Evolutionary conservation across 164 flowering plant species (phyloP).

Genomic region (Umbellularia californica): DNA sequence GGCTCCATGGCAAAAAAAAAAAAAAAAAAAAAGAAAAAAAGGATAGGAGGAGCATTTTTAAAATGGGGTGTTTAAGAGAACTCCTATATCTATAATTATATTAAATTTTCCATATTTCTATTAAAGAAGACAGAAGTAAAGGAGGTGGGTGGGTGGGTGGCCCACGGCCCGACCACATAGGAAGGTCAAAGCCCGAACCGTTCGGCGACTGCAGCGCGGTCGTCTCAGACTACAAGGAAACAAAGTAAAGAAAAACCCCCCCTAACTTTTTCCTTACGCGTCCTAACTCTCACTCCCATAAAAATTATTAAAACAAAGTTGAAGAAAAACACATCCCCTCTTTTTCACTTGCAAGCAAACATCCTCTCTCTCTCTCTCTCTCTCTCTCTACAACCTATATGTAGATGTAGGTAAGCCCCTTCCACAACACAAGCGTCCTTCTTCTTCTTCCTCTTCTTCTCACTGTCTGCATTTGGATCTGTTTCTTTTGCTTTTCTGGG

Average conservation of each 20-base stretch:
- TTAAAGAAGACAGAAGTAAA: too few relatives aligned
- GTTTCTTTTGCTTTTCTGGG: not conserved
- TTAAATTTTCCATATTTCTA: too few relatives aligned
- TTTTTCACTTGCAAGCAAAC: not conserved
- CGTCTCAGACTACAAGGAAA: conserved; percentile 31
- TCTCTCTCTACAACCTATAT: not conserved
- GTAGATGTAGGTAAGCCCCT: not conserved
- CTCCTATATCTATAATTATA: too few relatives aligned
- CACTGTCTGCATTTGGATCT: not conserved
- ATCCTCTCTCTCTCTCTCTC: conserved; percentile 17
- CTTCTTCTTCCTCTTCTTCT: too few relatives aligned
- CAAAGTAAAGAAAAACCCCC: too few relatives aligned
- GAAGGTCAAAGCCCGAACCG: conserved; percentile 38
- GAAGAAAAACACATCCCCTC: not conserved
- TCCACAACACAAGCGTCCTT: too few relatives aligned
- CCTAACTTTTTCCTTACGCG: conserved; percentile 33
- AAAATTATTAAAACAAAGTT: not conserved
- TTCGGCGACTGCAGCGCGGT: conserved; percentile 52
- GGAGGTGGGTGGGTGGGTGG: not conserved
- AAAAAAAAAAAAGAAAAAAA: too few relatives aligned
- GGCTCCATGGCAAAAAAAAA: too few relatives aligned
- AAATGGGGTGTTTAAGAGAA: too few relatives aligned
- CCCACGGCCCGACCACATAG: conserved; percentile 22
- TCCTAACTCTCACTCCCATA: conserved; percentile 22
- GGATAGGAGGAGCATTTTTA: too few relatives aligned